Base-by-base conservation (phyloP, 352 stramenopile genomes). In the Pythium vanterpoolii region DNA sequence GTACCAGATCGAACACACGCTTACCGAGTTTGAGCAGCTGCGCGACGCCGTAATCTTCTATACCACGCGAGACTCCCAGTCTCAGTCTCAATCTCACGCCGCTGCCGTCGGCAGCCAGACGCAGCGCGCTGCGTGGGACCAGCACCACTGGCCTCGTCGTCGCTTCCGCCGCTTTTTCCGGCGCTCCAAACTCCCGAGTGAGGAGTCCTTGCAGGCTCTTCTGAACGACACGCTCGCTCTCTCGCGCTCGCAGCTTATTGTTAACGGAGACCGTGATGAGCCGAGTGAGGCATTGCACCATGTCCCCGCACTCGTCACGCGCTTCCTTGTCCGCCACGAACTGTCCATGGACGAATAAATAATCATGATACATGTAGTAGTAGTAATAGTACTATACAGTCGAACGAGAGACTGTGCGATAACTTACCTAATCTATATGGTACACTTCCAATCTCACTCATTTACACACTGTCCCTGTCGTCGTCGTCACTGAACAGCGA, bases 291-390 rank as follows among this genome's bases (percentile, higher is more conserved):
- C 60, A 27, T 18, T 40, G 7, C 45, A 52, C 9, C 49, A 68
- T 16, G n/a, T 68, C 0, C 60, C 60, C 2, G 39, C 38, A 13
- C 34, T 46, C 4, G 19, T 62, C 14, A 62, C 60, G 3, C 58
- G 34, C 46, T 68, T 68, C n/a, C 47, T 68, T 8, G 52, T 68
- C 6, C 53, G 60, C 14, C 60, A 68, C 19, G 60, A 68, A 27
- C 53, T 62, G 11, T 62, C 24, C 26, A 68, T 61, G 60, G 51
- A 62, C 52, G 59, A 68, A 18, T 62, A 66, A 56, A 26, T 50
- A 24, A 11, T 6, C 23, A 23, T 24, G 1, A 11, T 19, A 5
- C 38, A 6, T 23, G 1, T 8, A 39, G 14, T 14, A 39, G 14
- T 39, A 39, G 11, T 5, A 13, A 23, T 38, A 38, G 11, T 18